These are phyloP conservation scores for Phytomonas francai DNA, from an alignment of 208 protist species.

Conservation along the genomic window DNA sequence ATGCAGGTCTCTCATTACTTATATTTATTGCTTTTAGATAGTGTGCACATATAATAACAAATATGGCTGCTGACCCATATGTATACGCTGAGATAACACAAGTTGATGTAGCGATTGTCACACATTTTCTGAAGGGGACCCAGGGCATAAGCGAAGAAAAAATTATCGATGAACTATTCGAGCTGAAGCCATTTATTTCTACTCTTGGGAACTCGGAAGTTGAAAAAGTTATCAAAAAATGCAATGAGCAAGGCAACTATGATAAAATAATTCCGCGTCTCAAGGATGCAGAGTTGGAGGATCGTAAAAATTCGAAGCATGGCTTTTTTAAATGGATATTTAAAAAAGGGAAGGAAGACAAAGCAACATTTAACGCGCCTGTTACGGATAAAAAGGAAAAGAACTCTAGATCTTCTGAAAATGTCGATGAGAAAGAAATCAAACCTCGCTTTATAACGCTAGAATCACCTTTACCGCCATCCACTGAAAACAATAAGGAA, in stretches of 20 bases:
- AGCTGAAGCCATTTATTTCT: slow-evolving; percentile 18
- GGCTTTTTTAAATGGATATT: slow-evolving; percentile 19
- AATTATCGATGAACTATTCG: slow-evolving; percentile 26
- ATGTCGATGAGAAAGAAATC: not conserved
- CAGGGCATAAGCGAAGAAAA: slow-evolving; percentile 10
- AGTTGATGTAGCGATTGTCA: slow-evolving; percentile 14
- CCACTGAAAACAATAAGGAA: not conserved
- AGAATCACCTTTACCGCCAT: not conserved
- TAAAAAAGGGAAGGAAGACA: slow-evolving; percentile 9
- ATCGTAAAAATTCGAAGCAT: slow-evolving; percentile 4
- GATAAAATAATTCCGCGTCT: slow-evolving; percentile 16
- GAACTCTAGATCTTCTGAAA: slow-evolving; percentile 5
- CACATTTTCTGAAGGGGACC: slow-evolving; percentile 19
- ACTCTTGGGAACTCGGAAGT: slow-evolving; percentile 12
- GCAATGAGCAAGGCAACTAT: slow-evolving; percentile 11
- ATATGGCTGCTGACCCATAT: not conserved
- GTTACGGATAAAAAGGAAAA: slow-evolving; percentile 4
- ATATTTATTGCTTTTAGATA: slow-evolving; percentile 1
- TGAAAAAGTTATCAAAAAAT: slow-evolving; percentile 9
- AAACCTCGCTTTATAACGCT: not conserved
- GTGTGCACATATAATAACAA: not conserved
- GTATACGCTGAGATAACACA: slow-evolving; percentile 10
- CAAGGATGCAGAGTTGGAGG: not conserved
- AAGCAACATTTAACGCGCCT: not conserved
- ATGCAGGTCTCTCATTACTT: not conserved